Conservation (phyloP, 495 filamentous ascomycete genomes). For the Amniculicola lignicola region DNA sequence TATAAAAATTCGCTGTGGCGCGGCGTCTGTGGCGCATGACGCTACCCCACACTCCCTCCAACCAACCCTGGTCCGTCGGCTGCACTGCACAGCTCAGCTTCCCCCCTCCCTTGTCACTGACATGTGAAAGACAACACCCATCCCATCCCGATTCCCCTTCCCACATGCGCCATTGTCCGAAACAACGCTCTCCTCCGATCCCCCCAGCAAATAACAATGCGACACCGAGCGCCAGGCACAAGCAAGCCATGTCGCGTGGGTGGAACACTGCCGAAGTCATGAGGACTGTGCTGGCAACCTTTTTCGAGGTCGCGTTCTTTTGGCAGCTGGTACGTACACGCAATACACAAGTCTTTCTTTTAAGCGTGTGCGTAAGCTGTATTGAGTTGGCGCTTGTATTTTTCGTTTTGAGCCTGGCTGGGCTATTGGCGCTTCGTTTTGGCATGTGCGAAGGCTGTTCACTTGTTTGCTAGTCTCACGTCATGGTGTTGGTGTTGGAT, state of each 20-base stretch:
- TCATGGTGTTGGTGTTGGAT: not conserved
- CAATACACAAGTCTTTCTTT: too few relatives aligned
- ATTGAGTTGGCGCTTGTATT: too few relatives aligned
- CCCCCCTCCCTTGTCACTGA: not conserved
- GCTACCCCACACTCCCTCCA: not conserved
- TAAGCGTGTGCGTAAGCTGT: too few relatives aligned
- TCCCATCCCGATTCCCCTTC: not conserved
- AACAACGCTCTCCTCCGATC: conserved; percentile 18
- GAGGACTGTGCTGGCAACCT: conserved; percentile 25
- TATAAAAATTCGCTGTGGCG: not conserved
- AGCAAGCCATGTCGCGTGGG: conserved; percentile 20
- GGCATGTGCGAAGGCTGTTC: too few relatives aligned
- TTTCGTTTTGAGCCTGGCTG: too few relatives aligned
- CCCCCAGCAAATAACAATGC: conserved; percentile 27
- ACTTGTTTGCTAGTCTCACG: too few relatives aligned
- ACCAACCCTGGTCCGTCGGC: not conserved
- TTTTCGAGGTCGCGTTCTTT: conserved; percentile 41
- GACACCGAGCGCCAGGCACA: conserved; percentile 7
- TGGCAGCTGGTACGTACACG: conserved; percentile 40
- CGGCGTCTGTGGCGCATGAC: not conserved
- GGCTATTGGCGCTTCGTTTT: too few relatives aligned
- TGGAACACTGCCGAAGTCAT: conserved; percentile 23
- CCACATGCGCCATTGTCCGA: conserved; percentile 3
- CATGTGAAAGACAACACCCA: conserved; percentile 23
- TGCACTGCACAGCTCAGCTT: not conserved